Base-by-base conservation (phyloP, 495 filamentous ascomycete species). In the Annulohypoxylon nitens region DNA sequence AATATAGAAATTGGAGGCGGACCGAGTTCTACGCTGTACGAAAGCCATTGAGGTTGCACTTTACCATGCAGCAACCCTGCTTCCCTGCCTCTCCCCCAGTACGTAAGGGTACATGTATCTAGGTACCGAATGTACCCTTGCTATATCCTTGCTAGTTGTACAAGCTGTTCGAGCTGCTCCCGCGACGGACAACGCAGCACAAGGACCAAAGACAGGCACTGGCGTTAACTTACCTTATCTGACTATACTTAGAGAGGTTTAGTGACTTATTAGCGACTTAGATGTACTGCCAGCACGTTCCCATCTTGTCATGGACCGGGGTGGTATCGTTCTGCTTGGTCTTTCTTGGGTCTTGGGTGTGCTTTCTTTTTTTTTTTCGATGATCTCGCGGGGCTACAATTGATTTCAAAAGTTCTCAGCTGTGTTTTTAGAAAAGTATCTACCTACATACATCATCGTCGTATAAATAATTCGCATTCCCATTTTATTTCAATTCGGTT, bases 1-100 rank as follows among this genome's bases (percentile, higher is more conserved):
- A 79, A 76, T 76, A 79, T 75, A 68, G 77, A 78, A 78, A 78
- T 78, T 80, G 78, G 76, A 80, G 69, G 75, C 70, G 76, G 76
- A 68, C 72, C 70, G 72, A 75, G 59, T 61, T 74, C 53, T 69
- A 62, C 36, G 59, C 55, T 74, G 43, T 69, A 62, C 36, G 57
- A 61, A 58, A 55, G 37, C 12, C 34, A 74, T 70, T 53, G 68
- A 75, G 66, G 70, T 73, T 65, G 70, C 65, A 72, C 70, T 51
- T 72, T 16, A 53, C 48, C 51, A 34, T 51, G 57, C 62, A 51
- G 23, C 9, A 23, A 51, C 48, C 48, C 20, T 51, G 43, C n/a
- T n/a, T 26, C n/a, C 48, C 48, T 26, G 20, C 20, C 18, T 23
- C 30, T 11, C 9, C 48, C 48, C 48, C 48, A 23, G 48, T 51